phyloP scores from a whole-genome alignment of 768 basidiomycete species.

The Phaffia australis region DNA sequence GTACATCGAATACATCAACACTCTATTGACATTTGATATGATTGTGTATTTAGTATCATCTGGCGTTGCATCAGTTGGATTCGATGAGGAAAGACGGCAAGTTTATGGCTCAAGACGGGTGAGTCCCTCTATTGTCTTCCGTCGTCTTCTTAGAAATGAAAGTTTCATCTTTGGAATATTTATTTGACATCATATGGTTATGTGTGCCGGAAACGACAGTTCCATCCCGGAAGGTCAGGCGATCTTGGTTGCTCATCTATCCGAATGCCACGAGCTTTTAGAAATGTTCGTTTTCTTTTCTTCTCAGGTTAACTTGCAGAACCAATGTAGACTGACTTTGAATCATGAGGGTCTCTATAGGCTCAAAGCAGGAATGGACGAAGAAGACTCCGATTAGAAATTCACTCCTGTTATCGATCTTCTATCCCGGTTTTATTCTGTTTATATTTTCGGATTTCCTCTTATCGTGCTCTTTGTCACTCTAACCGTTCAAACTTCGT shows the following conservation, averaged over 20 bases:
- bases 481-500: not conserved
- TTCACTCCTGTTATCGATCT: too few relatives aligned
- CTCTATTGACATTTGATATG: conserved; percentile 25
- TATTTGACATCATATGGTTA: not conserved
- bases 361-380: not conserved
- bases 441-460: not conserved
- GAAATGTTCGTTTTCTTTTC: conserved; percentile 57
- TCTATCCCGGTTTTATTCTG: too few relatives aligned
- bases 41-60: conserved; percentile 33
- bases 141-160: not conserved
- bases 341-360: too few relatives aligned
- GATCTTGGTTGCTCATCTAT: conserved; percentile 87
- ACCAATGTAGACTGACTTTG: too few relatives aligned
- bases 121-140: not conserved
- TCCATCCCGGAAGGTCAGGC: conserved; percentile 89
- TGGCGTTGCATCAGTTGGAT: conserved; percentile 70
- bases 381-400: not conserved
- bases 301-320: not conserved
- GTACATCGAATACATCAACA: too few relatives aligned
- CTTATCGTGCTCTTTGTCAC: not conserved
- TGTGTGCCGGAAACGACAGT: conserved; percentile 1
- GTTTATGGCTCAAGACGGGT: conserved; percentile 76
- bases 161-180: not conserved
- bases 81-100: conserved; percentile 84
- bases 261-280: conserved; percentile 88